Base-by-base conservation (phyloP, 495 filamentous ascomycete species). In the Wilcoxina mikolae region DNA sequence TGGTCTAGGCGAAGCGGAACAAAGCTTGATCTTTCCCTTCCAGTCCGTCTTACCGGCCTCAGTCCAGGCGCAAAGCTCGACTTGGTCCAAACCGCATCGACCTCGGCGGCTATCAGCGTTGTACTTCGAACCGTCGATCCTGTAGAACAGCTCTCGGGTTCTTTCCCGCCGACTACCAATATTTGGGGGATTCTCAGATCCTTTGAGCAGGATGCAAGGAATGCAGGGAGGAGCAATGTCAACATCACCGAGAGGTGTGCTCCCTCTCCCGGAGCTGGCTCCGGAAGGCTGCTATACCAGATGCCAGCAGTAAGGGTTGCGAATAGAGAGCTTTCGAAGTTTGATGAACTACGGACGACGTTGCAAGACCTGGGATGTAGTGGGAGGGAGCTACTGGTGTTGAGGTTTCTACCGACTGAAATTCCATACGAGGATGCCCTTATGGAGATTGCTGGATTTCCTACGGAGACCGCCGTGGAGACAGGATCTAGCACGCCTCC, bases 11-110 rank as follows among this genome's bases (percentile, higher is more conserved):
- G 89, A 60, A 88, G 85, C 65, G 81, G 84, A 60, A 93, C 89
- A 64, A 73, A 78, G 26, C 68, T 98, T 11, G 87, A 95, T 64
- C 74, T 96, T 7, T 89, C 87, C 11, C 76, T 83, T 17, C 80
- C 82, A 29, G 83, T 85, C 67, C 83, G 90, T n/a, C 82, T 90
- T 28, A 85, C 89, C 0, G 88, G 88, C 51, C 79, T 98, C 10
- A 73, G 74, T 4, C 77, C 86, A 15, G 91, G 91, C 26, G 89
- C 91, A 24, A 94, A 93, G 60, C 76, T 98, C 20, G 88, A 98
- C 60, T 83, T 96, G 44, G 81, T 94, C n/a, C 78, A 82, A 56
- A 75, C 20, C 11, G 44, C 39, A 20, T 45, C 60, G 46, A 51
- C 50, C 5, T 28, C 43, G 3, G 27, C 86, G 1, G 80, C 84